Conservation (phyloP, 345 rosid species). For the Camelina laxa region DNA sequence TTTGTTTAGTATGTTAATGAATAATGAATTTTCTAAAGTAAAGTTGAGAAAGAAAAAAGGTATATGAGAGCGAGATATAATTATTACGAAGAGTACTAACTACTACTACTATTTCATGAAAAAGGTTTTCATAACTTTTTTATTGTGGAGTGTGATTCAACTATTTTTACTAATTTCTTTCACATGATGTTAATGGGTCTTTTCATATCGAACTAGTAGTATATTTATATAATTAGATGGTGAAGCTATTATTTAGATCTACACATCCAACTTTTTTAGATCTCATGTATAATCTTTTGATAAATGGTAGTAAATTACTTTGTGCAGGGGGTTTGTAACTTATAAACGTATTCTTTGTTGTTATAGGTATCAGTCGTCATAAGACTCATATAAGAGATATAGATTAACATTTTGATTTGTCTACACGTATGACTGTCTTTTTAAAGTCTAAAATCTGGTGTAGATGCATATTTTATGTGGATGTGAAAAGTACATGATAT, state of each 20-base stretch:
- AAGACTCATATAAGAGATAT: not conserved
- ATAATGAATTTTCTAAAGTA: not conserved
- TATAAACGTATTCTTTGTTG: not conserved
- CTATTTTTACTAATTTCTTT: not conserved
- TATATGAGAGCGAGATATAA: not conserved
- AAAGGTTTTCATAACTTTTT: slow-evolving; percentile 2
- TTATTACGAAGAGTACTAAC: slow-evolving; percentile 16
- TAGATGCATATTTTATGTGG: slow-evolving; percentile 15
- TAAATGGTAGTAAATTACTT: not conserved
- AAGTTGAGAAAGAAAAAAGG: slow-evolving; percentile 10
- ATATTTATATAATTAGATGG: no score
- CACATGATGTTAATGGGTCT: not conserved
- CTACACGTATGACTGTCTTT: slow-evolving; percentile 1
- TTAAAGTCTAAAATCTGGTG: slow-evolving; percentile 5
- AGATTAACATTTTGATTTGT: not conserved
- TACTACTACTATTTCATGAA: not conserved
- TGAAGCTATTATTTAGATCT: not conserved
- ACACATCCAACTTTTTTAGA: not conserved
- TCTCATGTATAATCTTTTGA: not conserved
- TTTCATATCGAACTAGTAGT: not conserved
- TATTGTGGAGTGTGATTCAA: slow-evolving; percentile 6
- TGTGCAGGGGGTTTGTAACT: slow-evolving; percentile 2
- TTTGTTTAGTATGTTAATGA: no score
- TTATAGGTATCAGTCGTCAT: not conserved
- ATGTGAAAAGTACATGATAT: slow-evolving; percentile 1